phyloP scores from a whole-genome alignment of 768 basidiomycete genomes.

The Leucocoprinus sp. region DNA sequence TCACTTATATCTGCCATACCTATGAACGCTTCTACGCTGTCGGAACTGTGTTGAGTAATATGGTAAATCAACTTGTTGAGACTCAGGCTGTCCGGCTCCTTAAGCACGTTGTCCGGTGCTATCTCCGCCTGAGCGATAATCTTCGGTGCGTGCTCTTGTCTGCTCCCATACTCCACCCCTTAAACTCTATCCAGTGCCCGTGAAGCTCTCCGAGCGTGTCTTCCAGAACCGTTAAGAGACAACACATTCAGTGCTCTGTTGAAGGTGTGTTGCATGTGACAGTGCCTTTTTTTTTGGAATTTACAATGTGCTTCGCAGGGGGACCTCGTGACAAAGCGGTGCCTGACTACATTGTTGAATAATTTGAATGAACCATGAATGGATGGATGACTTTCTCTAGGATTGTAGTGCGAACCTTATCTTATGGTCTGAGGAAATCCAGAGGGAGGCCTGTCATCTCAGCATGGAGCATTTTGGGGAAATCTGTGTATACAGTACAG shows the following conservation, averaged over 20 bases:
- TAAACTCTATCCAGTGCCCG: conserved; percentile 75
- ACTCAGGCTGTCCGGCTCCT: conserved; percentile 93
- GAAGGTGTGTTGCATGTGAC: conserved; percentile 45
- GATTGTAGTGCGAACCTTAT: background rate
- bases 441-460: too few relatives aligned
- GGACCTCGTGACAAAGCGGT: conserved; percentile 97
- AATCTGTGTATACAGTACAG: too few relatives aligned
- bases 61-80: conserved; percentile 97
- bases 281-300: conserved; percentile 13
- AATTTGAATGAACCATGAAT: conserved; percentile 69
- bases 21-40: conserved; percentile 99
- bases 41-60: conserved; percentile 95
- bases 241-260: conserved; percentile 86
- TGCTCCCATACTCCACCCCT: conserved; percentile 11
- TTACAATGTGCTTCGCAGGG: conserved; percentile 44
- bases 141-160: conserved; percentile 51
- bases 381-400: conserved; percentile 12
- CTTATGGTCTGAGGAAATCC: conserved; percentile 4
- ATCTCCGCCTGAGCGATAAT: conserved; percentile 93
- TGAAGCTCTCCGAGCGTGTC: conserved; percentile 89
- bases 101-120: conserved; percentile 98
- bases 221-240: conserved; percentile 92
- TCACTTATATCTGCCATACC: conserved; percentile 99
- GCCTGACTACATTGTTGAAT: conserved; percentile 81
- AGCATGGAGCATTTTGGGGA: too few relatives aligned